A percentile compares a stretch with the other conserved stretches of the same genome.
phyloP scores from a whole-genome alignment of 371 early-diverging fungal genomes.

The Mucor plumbeus region DNA sequence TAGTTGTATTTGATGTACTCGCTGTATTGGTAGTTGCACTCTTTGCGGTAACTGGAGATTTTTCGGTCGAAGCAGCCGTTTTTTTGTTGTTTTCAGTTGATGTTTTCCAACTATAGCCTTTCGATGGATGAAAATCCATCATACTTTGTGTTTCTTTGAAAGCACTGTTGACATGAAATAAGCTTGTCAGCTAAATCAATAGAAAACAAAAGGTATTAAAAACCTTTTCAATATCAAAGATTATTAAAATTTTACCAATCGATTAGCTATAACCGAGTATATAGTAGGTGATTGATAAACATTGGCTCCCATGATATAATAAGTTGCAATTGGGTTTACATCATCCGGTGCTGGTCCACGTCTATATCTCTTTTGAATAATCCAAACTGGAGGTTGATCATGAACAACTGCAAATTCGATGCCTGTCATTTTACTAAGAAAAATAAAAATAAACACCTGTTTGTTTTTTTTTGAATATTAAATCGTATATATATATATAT shows the following conservation, averaged over 20 bases:
- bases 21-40: not conserved
- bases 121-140: constrained; percentile 76
- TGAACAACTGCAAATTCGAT: constrained; percentile 83
- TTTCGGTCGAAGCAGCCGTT: constrained; percentile 1
- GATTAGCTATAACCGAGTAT: constrained; percentile 79
- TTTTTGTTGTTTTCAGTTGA: constrained; percentile 4
- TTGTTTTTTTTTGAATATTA: not conserved
- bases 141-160: constrained; percentile 69
- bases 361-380: constrained; percentile 83
- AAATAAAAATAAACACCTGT: not conserved
- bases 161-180: constrained; percentile 71
- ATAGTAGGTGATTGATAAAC: constrained; percentile 94
- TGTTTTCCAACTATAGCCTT: constrained; percentile 80
- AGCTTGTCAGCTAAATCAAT: constrained; percentile 62
- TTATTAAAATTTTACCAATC: constrained; percentile 64
- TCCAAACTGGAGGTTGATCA: constrained; percentile 82
- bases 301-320: constrained; percentile 89
- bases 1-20: constrained; percentile 5
- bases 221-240: not conserved
- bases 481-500: not conserved
- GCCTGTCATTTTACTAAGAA: constrained; percentile 82
- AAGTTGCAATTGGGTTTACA: constrained; percentile 75
- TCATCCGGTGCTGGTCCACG: constrained; percentile 61
- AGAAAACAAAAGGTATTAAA: not conserved
- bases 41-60: constrained; percentile 1